A percentile compares a stretch with the other conserved stretches of the same genome.
Conservation (phyloP, 2,329 filamentous ascomycete species). For the Penicillium sp. region DNA sequence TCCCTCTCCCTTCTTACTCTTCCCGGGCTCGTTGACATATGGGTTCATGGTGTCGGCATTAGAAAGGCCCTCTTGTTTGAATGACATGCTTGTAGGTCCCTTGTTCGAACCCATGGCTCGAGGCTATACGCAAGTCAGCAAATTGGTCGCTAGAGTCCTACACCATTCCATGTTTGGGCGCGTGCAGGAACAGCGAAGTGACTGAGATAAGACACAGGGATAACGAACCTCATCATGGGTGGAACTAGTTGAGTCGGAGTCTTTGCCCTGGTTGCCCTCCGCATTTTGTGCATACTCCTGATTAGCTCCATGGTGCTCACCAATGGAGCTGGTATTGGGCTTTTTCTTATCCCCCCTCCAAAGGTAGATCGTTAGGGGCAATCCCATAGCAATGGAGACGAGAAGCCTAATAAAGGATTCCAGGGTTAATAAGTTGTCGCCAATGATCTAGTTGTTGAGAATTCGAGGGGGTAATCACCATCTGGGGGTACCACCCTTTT, state of each 20-base stretch:
- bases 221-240: background rate
- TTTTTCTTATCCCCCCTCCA: background rate
- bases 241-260: background rate
- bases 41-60: slow-evolving; percentile 56
- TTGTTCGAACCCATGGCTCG: slow-evolving; percentile 3
- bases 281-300: slow-evolving; percentile 4
- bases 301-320: slow-evolving; percentile 1
- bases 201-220: background rate
- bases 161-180: background rate
- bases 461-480: background rate
- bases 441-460: background rate
- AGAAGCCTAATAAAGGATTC: background rate
- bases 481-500: background rate
- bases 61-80: slow-evolving; percentile 55
- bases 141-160: background rate
- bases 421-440: background rate
- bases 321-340: background rate
- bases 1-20: slow-evolving; percentile 59
- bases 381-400: background rate
- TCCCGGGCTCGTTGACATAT: slow-evolving; percentile 44
- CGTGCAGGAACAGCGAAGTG: background rate
- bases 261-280: background rate
- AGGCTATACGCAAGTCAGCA: slow-evolving; percentile 3
- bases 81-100: slow-evolving; percentile 36
- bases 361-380: background rate